Conservation (phyloP, 2,329 filamentous ascomycete species). For the Leptographium flavum region DNA sequence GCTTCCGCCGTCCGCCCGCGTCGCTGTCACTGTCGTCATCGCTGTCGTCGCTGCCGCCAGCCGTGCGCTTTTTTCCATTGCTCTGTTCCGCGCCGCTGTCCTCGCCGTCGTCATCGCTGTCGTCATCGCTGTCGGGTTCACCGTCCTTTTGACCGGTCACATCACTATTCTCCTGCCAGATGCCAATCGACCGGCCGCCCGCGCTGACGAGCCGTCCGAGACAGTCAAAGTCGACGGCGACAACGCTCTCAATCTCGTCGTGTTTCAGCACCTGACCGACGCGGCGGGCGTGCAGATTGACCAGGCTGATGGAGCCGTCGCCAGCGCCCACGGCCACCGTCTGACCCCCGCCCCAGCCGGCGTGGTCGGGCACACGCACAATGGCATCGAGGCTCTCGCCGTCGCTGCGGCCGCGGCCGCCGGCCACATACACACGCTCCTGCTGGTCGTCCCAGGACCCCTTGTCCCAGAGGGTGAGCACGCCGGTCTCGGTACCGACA, state of each 20-base stretch:
- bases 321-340: conserved; percentile 69
- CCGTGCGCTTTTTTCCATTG: background rate
- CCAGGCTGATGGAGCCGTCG: conserved; percentile 65
- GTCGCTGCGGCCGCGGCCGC: conserved; percentile 32
- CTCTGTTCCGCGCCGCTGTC: conserved; percentile 19
- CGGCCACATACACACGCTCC: conserved; percentile 68
- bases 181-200: conserved; percentile 72
- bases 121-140: conserved; percentile 23
- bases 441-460: conserved; percentile 93
- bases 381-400: conserved; percentile 76
- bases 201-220: conserved; percentile 79
- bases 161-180: conserved; percentile 64
- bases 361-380: conserved; percentile 52
- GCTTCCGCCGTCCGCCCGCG: conserved; percentile 15
- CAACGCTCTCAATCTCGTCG: conserved; percentile 76
- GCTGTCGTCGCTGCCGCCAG: conserved; percentile 27
- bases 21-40: conserved; percentile 20
- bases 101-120: conserved; percentile 31
- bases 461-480: conserved; percentile 86
- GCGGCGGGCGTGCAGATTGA: conserved; percentile 60
- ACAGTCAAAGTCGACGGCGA: conserved; percentile 71
- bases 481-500: conserved; percentile 60
- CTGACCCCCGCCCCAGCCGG: conserved; percentile 48
- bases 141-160: conserved; percentile 28
- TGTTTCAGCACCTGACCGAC: conserved; percentile 57